Evolutionary conservation across 164 flowering plant genomes (phyloP).

Genomic region (Cinnamomum micranthum): DNA sequence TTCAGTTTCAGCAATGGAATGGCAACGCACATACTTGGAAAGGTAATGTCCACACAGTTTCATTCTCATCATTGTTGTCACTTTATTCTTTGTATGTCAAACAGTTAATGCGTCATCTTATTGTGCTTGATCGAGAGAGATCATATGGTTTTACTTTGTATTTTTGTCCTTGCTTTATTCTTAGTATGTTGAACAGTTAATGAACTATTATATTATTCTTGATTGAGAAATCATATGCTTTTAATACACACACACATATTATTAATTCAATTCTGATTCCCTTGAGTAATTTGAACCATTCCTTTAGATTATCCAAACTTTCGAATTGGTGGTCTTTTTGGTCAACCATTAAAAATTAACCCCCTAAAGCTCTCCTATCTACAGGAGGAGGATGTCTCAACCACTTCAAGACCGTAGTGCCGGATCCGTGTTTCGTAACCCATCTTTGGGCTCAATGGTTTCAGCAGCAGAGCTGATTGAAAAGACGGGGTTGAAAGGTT

Average conservation of each 20-base stretch:
- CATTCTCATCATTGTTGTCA: background rate
- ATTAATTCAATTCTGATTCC: no score
- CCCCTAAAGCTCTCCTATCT: background rate
- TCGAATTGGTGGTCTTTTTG: no score
- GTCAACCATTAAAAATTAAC: no score
- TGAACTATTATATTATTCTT: no score
- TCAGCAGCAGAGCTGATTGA: constrained; percentile 48
- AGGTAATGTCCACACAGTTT: constrained; percentile 24
- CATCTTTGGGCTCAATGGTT: constrained; percentile 16
- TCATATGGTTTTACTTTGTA: no score
- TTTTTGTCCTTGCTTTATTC: background rate
- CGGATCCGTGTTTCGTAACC: constrained; percentile 52
- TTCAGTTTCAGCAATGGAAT: constrained; percentile 24
- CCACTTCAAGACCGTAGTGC: constrained; percentile 34
- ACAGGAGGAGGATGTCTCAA: constrained; percentile 36
- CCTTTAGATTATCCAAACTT: no score
- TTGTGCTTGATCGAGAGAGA: background rate
- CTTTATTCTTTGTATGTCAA: background rate
- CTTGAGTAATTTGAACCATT: no score
- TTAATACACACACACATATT: no score
- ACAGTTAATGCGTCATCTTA: background rate
- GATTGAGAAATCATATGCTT: no score
- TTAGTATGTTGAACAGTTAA: no score
- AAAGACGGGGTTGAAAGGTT: constrained; percentile 44
- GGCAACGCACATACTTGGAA: constrained; percentile 25